A percentile compares a stretch with the other conserved stretches of the same genome.
Evolutionary conservation across 768 basidiomycete species (phyloP).

Genomic region (Kondoa subrosea): DNA sequence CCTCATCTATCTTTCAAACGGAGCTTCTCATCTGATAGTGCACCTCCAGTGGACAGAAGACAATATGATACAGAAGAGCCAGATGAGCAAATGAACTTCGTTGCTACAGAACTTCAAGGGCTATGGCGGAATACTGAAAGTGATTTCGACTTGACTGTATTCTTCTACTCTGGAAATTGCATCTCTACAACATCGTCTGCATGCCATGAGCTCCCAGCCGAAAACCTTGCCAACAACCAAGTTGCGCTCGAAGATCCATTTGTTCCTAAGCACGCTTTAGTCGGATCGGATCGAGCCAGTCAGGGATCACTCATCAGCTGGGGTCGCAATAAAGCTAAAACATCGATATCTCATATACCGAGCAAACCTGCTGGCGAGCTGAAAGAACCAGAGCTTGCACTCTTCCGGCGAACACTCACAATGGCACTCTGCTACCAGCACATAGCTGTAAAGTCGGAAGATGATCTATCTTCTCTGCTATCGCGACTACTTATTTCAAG

Average conservation of each 20-base stretch:
- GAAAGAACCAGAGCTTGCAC: not conserved
- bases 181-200: too few relatives aligned
- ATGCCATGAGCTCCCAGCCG: too few relatives aligned
- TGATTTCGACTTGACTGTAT: not conserved
- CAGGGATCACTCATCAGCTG: not conserved
- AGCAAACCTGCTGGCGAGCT: not conserved
- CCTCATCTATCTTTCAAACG: constrained; percentile 1
- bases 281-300: too few relatives aligned
- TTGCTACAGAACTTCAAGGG: too few relatives aligned
- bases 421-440: not conserved
- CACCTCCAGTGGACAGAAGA: too few relatives aligned
- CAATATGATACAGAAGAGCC: too few relatives aligned
- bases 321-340: not conserved
- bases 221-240: too few relatives aligned
- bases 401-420: not conserved
- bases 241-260: too few relatives aligned
- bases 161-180: not conserved
- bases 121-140: not conserved
- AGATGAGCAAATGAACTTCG: too few relatives aligned
- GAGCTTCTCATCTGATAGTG: not conserved
- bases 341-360: not conserved
- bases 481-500: not conserved
- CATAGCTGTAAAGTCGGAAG: not conserved
- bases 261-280: too few relatives aligned
- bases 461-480: not conserved